Conservation (phyloP, 1,139 yeast species). For the Barnettozyma hawaiiensis region DNA sequence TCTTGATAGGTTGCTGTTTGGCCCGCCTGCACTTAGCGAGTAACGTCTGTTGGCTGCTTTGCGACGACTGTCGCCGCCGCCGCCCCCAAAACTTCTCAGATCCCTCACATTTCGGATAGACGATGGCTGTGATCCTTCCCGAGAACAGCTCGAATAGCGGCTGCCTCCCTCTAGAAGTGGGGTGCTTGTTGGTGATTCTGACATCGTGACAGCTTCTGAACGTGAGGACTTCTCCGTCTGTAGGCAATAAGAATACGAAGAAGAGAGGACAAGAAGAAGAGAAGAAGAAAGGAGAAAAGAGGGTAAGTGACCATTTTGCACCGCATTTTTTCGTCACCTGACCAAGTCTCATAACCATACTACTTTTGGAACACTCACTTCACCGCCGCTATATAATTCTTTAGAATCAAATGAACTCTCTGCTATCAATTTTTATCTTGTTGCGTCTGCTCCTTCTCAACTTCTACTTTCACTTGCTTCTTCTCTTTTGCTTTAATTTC, state of each 20-base stretch:
- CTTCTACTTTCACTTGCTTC: background rate
- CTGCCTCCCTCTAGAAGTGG: slow-evolving; percentile 3
- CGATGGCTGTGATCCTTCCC: background rate
- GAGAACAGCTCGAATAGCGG: background rate
- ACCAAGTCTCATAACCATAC: background rate
- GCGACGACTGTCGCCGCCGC: background rate
- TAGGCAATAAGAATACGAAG: no score
- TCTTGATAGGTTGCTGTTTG: background rate
- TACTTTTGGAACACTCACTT: background rate
- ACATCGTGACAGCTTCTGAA: slow-evolving; percentile 1
- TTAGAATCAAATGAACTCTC: no score
- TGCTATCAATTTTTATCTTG: background rate
- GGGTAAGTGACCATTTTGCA: background rate
- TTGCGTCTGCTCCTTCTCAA: background rate
- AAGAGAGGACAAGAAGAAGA: no score
- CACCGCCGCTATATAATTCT: no score
- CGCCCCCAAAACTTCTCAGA: slow-evolving; percentile 5
- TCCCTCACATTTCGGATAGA: slow-evolving; percentile 3
- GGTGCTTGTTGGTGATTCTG: slow-evolving; percentile 7
- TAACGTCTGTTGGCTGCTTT: slow-evolving; percentile 1
- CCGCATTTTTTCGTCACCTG: background rate
- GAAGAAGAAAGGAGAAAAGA: no score
- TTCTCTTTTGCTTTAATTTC: background rate
- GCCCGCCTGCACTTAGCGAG: slow-evolving; percentile 6
- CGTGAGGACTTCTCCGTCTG: background rate